A percentile compares a stretch with the other conserved stretches of the same genome.
Conservation (phyloP, 2,329 filamentous ascomycete species). For the Byssothecium circinans region DNA sequence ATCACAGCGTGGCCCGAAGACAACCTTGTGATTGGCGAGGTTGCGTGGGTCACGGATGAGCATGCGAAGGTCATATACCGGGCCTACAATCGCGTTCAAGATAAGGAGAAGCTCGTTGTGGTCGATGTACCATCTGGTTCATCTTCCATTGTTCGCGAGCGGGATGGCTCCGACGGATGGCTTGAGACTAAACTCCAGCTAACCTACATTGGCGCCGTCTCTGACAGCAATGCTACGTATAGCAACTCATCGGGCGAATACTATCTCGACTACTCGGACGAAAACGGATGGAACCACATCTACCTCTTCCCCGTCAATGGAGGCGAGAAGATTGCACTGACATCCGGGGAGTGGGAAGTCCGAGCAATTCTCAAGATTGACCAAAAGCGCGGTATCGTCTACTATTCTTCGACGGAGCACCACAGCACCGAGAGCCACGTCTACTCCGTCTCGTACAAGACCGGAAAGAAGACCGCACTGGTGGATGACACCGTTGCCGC, state of each 20-base stretch:
- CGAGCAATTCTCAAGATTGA: slow-evolving; percentile 62
- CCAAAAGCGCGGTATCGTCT: slow-evolving; percentile 57
- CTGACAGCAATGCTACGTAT: slow-evolving; percentile 38
- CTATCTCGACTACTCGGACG: slow-evolving; percentile 69
- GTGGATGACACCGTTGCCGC: slow-evolving; percentile 63
- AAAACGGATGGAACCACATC: slow-evolving; percentile 66
- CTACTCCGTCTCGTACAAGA: slow-evolving; percentile 65
- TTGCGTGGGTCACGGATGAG: slow-evolving; percentile 65
- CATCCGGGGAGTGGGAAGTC: slow-evolving; percentile 68
- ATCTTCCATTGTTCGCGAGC: slow-evolving; percentile 56
- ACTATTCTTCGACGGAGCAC: slow-evolving; percentile 66
- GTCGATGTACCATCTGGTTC: slow-evolving; percentile 56
- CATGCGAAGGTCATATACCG: slow-evolving; percentile 66
- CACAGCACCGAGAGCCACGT: slow-evolving; percentile 69
- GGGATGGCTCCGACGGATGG: slow-evolving; percentile 64
- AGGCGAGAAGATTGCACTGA: slow-evolving; percentile 60
- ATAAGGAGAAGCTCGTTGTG: slow-evolving; percentile 63
- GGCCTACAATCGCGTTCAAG: slow-evolving; percentile 69
- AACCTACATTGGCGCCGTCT: slow-evolving; percentile 54
- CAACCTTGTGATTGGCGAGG: slow-evolving; percentile 67
- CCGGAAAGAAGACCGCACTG: slow-evolving; percentile 58
- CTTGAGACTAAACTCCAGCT: slow-evolving; percentile 62
- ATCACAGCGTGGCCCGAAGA: slow-evolving; percentile 62
- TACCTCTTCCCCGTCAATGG: slow-evolving; percentile 64
- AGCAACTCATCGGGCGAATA: slow-evolving; percentile 48